Evolutionary conservation across 768 basidiomycete genomes (phyloP).

Genomic region (Kwoniella sp.): DNA sequence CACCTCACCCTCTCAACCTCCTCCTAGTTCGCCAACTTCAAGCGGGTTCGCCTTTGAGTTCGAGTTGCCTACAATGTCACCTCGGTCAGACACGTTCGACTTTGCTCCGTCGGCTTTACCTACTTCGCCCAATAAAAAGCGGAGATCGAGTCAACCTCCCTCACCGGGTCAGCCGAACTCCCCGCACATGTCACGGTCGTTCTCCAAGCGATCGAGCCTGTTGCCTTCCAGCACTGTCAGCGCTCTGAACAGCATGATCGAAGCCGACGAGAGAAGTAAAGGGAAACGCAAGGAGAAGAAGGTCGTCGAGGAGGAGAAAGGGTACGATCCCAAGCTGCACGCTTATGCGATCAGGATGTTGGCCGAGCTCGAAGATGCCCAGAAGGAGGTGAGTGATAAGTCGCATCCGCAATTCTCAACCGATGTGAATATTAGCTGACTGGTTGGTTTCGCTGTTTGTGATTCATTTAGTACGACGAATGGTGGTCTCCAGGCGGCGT

Average conservation of each 20-base stretch:
- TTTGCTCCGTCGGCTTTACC: slow-evolving; percentile 23
- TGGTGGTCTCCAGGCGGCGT: slow-evolving; percentile 56
- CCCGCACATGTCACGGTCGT: slow-evolving; percentile 54
- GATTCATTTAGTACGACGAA: slow-evolving; percentile 54
- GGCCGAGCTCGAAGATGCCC: slow-evolving; percentile 56
- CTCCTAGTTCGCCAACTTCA: slow-evolving; percentile 3
- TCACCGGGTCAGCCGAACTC: slow-evolving; percentile 42
- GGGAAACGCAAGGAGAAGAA: slow-evolving; percentile 4
- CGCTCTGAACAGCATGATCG: slow-evolving; percentile 36
- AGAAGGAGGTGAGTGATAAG: slow-evolving; percentile 51
- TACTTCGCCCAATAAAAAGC: slow-evolving; percentile 10
- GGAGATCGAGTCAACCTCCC: slow-evolving; percentile 29
- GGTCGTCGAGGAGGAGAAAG: slow-evolving; percentile 30
- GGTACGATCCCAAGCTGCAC: slow-evolving; percentile 52
- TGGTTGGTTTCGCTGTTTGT: not conserved
- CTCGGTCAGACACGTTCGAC: slow-evolving; percentile 54
- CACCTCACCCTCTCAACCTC: slow-evolving; percentile 6
- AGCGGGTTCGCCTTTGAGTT: slow-evolving; percentile 50
- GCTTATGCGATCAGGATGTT: slow-evolving; percentile 56
- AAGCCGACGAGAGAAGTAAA: slow-evolving; percentile 8
- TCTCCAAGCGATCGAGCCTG: slow-evolving; percentile 52
- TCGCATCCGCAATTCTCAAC: not conserved
- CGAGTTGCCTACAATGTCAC: slow-evolving; percentile 53
- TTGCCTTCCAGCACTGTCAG: slow-evolving; percentile 49
- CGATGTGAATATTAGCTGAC: not conserved